Evolutionary conservation across 2,329 filamentous ascomycete species (phyloP).

Genomic region (Hymenoscyphus infarciens): DNA sequence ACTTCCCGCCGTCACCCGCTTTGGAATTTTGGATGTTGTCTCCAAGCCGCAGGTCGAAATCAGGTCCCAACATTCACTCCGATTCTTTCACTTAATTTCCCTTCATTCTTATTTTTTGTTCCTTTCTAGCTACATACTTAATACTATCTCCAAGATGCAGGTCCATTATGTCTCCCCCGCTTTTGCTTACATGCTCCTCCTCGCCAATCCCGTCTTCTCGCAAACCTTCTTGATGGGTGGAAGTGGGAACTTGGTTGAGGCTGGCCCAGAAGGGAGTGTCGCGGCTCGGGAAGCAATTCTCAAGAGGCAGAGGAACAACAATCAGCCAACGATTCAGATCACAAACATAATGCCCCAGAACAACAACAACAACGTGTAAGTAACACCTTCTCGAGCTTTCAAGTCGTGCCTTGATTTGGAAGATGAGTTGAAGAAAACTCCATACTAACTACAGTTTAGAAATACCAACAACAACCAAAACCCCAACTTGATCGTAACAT

Average conservation of each 20-base stretch:
- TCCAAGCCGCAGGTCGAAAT: conserved; percentile 1
- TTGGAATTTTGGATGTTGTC: not conserved
- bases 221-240: conserved; percentile 1
- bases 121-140: not conserved
- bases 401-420: not conserved
- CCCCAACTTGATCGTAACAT: not conserved
- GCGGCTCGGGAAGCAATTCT: not conserved
- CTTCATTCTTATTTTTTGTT: not conserved
- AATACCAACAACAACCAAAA: not conserved
- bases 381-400: not conserved
- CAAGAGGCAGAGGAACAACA: not conserved
- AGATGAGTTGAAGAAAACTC: not conserved
- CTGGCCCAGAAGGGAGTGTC: not conserved
- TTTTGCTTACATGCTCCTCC: not conserved
- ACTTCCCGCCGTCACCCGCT: not conserved
- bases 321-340: not conserved
- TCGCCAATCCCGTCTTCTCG: not conserved
- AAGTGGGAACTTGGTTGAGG: not conserved
- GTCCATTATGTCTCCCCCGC: conserved; percentile 3
- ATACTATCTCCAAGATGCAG: conserved; percentile 2
- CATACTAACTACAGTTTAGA: not conserved
- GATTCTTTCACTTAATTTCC: not conserved
- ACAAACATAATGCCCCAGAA: not conserved
- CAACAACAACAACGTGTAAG: not conserved
- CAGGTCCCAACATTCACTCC: not conserved